Evolutionary conservation across 495 filamentous ascomycete genomes (phyloP), one percentile per base, ranked within the genome.

Genomic region (Talaromyces proteolyticus): DNA sequence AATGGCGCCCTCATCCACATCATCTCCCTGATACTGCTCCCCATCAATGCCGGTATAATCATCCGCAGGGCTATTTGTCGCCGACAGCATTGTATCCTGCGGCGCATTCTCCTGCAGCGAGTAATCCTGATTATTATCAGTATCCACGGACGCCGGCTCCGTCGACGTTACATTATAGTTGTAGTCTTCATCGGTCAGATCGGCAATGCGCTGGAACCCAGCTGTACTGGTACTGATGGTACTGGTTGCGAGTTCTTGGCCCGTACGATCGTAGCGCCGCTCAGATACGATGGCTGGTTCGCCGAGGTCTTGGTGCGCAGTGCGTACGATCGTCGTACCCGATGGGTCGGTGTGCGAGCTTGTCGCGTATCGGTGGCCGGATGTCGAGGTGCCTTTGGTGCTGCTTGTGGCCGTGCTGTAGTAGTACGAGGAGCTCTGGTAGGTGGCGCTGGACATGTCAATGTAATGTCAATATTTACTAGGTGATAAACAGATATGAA

Each of bases 281-380:
- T 73, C 66, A 45, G 71, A 66, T 24, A 68, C 42, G 17, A 65
- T 39, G 18, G 61, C 47, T 2, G 66, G 63, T 36, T 67, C 48
- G 25, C 69, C 69, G 1, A 73, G 55, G 19, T 68, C 67, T 49
- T 73, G 66, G 7, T 59, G 55, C 10, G 63, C 65, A 10, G 66
- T 67, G 44, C 66, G 66, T 6, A 71, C 63, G 50, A 60, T 53
- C 2, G 66, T 73, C n/a, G 55, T 61, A 24, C 69, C 69, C 22
- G 70, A 59, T 2, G 54, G 51, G 10, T 65, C 56, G 36, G 66
- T 73, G 36, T 65, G 55, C 1, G 66, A 65, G 39, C 54, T 51
- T 6, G 65, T 67, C n/a, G 59, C 53, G 52, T 68, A 68, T 3
- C 66, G 63, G 46, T 67, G 63, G 50, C 66, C 69, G 42, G 58